Conservation (phyloP, 352 stramenopile genomes). For the Pythium rhizo-oryzae region DNA sequence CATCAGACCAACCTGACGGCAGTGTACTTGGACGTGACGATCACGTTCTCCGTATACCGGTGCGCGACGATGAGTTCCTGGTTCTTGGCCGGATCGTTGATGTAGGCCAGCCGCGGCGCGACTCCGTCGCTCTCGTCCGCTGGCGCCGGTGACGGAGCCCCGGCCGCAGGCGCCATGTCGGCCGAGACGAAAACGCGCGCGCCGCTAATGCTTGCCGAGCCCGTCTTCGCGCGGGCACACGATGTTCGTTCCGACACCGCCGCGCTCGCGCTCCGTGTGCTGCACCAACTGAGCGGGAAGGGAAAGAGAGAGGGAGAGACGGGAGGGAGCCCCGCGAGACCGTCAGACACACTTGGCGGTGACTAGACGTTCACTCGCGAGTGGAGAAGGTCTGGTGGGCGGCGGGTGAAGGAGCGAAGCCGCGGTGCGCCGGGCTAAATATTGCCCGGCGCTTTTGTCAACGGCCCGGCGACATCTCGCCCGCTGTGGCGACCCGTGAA, state of each 20-base stretch:
- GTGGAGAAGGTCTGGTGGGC: too few species aligned
- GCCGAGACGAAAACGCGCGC: conserved; percentile 24
- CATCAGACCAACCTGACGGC: conserved; percentile 33
- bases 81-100: conserved; percentile 61
- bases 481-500: too few species aligned
- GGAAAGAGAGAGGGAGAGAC: not conserved
- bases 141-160: not conserved
- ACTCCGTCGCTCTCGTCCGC: not conserved
- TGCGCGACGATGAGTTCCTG: conserved; percentile 49
- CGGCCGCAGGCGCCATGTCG: conserved; percentile 20
- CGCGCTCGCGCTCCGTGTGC: conserved; percentile 1
- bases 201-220: conserved; percentile 21
- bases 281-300: not conserved
- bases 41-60: conserved; percentile 76
- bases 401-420: too few species aligned
- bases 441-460: too few species aligned
- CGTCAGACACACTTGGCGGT: too few species aligned
- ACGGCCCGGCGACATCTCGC: too few species aligned
- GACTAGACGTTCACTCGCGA: too few species aligned
- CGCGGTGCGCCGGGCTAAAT: too few species aligned
- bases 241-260: conserved; percentile 3
- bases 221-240: not conserved
- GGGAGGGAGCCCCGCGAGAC: too few species aligned
- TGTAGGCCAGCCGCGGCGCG: conserved; percentile 42
- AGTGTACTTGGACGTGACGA: conserved; percentile 94